phyloP scores from a whole-genome alignment of 2,329 filamentous ascomycete genomes.

The Clathrospora elynae region DNA sequence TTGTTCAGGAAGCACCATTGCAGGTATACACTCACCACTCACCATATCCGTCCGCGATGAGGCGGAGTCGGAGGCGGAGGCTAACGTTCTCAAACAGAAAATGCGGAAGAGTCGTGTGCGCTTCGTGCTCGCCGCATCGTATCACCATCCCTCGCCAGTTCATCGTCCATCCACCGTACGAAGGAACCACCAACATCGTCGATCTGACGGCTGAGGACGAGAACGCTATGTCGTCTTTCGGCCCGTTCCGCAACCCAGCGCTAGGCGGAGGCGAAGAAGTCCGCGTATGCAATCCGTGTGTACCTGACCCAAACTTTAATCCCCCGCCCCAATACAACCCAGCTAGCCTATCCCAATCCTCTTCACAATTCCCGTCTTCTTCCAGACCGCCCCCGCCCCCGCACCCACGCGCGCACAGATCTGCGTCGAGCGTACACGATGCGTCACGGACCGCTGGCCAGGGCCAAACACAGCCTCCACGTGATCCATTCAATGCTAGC shows the following conservation, averaged over 20 bases:
- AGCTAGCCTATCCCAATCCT: conserved; percentile 5
- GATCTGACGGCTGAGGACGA: conserved; percentile 53
- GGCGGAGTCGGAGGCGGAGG: too few species aligned
- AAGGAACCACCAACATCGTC: conserved; percentile 40
- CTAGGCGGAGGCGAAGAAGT: conserved; percentile 70
- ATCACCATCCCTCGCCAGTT: conserved; percentile 94
- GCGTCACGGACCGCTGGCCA: conserved; percentile 21
- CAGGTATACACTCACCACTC: conserved; percentile 58
- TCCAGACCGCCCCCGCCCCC: conserved; percentile 14
- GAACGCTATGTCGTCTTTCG: conserved; percentile 35
- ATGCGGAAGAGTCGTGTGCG: conserved; percentile 91
- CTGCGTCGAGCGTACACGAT: conserved; percentile 29
- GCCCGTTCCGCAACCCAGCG: conserved; percentile 52
- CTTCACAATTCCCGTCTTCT: conserved; percentile 17
- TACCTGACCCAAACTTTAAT: conserved; percentile 69
- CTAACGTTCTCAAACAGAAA: conserved; percentile 60
- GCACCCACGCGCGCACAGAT: conserved; percentile 27
- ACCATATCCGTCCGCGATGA: too few species aligned
- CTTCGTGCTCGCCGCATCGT: conserved; percentile 85
- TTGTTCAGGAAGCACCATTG: conserved; percentile 93
- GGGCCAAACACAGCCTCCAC: conserved; percentile 25
- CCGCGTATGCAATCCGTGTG: conserved; percentile 73
- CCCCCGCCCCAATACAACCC: conserved; percentile 59
- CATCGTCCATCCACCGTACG: conserved; percentile 72
- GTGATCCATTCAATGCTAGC: conserved; percentile 27